A percentile compares a stretch with the other conserved stretches of the same genome.
These are phyloP conservation scores for Plasmodium yoelii DNA, from an alignment of 169 alveolate genomes.

Conservation along the genomic window DNA sequence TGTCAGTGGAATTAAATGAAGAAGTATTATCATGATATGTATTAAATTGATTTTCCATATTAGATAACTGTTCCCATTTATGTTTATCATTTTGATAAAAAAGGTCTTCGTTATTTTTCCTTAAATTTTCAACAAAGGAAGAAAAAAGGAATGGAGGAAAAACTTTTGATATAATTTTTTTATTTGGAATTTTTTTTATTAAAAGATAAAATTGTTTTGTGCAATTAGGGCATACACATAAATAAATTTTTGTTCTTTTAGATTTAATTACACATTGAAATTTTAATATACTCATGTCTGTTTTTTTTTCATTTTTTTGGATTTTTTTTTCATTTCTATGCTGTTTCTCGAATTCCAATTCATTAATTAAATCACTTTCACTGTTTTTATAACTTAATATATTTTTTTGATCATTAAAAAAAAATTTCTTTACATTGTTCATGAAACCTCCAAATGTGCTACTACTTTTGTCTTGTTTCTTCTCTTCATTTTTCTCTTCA, in stretches of 20 bases:
- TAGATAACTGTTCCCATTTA: neutral
- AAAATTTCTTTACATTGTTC: constrained; percentile 15
- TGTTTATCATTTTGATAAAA: neutral
- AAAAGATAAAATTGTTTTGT: constrained; percentile 42
- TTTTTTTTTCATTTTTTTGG: neutral
- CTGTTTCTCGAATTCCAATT: no score
- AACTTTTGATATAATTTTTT: constrained; percentile 42
- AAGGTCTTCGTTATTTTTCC: neutral
- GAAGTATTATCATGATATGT: neutral
- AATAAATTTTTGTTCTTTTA: constrained; percentile 10
- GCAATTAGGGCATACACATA: constrained; percentile 66
- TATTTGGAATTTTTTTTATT: constrained; percentile 26
- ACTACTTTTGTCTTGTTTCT: no score
- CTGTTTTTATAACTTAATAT: neutral
- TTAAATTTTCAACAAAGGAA: constrained; percentile 14
- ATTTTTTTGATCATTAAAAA: constrained; percentile 11
- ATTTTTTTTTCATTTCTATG: no score
- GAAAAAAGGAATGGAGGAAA: constrained; percentile 31
- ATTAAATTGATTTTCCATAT: no score
- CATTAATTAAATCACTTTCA: neutral
- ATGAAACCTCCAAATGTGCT: constrained; percentile 28
- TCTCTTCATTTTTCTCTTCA: no score
- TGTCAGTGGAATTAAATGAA: constrained; percentile 1
- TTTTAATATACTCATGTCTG: constrained; percentile 5
- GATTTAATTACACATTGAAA: constrained; percentile 22